A percentile compares a stretch with the other conserved stretches of the same genome.
Evolutionary conservation across 768 basidiomycete genomes (phyloP).

Genomic region (Hericium rajendrae): DNA sequence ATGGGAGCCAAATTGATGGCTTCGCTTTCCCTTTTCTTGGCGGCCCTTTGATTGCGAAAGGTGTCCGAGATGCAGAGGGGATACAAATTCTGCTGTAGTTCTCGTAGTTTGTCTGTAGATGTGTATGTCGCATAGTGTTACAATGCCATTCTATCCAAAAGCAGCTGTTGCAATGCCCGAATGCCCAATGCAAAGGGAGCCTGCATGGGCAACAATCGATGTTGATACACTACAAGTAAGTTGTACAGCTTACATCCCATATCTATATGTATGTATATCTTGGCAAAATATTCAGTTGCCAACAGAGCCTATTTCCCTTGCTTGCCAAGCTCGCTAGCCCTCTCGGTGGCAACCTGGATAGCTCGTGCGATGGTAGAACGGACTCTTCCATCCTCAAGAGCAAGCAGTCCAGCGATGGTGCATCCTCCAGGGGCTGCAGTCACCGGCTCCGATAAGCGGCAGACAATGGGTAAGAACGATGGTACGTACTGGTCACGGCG

Average conservation of each 20-base stretch:
- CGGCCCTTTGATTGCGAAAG: constrained; percentile 13
- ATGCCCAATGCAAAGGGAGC: too few relatives aligned
- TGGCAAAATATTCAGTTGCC: background rate
- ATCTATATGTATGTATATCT: background rate
- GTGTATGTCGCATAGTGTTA: background rate
- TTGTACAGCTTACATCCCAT: background rate
- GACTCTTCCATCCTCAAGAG: constrained; percentile 89
- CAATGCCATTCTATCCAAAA: too few relatives aligned
- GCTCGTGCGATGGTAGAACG: constrained; percentile 91
- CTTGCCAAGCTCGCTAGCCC: constrained; percentile 79
- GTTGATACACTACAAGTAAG: too few relatives aligned
- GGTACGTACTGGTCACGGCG: constrained; percentile 81
- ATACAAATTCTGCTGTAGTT: constrained; percentile 14
- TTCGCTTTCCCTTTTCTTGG: constrained; percentile 19
- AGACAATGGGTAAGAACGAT: background rate
- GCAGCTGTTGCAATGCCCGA: too few relatives aligned
- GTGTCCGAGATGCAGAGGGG: constrained; percentile 14
- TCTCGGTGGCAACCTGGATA: constrained; percentile 89
- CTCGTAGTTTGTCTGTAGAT: background rate
- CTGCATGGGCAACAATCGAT: too few relatives aligned
- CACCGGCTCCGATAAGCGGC: too few relatives aligned
- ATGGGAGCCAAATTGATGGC: constrained; percentile 65
- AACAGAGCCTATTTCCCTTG: constrained; percentile 38
- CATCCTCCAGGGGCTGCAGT: constrained; percentile 87
- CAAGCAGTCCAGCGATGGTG: constrained; percentile 93